phyloP scores from a whole-genome alignment of 805 yeast genomes.

The Candida insectalens region DNA sequence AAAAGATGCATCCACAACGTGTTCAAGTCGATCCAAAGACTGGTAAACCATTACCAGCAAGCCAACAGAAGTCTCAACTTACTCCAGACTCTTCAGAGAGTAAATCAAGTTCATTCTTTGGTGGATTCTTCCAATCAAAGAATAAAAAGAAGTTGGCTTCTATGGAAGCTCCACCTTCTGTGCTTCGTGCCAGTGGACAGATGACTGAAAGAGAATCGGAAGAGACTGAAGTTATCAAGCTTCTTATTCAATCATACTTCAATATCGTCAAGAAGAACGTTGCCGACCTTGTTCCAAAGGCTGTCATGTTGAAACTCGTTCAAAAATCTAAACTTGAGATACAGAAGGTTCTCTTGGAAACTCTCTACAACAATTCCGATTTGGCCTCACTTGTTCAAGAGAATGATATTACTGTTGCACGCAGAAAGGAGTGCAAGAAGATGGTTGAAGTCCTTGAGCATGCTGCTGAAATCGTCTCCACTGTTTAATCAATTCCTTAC shows the following conservation, averaged over 20 bases:
- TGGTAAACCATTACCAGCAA: slow-evolving; percentile 60
- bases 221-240: slow-evolving; percentile 95
- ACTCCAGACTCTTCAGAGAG: slow-evolving; percentile 34
- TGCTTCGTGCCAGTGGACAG: slow-evolving; percentile 83
- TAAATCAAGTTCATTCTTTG: slow-evolving; percentile 67
- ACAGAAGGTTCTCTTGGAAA: slow-evolving; percentile 82
- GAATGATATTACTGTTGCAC: slow-evolving; percentile 84
- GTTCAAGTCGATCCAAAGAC: slow-evolving; percentile 81
- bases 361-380: slow-evolving; percentile 69
- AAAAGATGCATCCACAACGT: slow-evolving; percentile 63
- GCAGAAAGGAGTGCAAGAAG: slow-evolving; percentile 88
- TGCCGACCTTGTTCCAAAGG: slow-evolving; percentile 90
- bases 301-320: slow-evolving; percentile 87
- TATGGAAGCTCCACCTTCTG: slow-evolving; percentile 97
- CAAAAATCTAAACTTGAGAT: slow-evolving; percentile 76
- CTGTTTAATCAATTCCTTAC: slow-evolving; percentile 31
- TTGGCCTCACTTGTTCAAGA: slow-evolving; percentile 77
- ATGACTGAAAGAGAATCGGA: slow-evolving; percentile 92
- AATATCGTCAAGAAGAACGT: slow-evolving; percentile 89
- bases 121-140: slow-evolving; percentile 87
- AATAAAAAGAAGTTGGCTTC: slow-evolving; percentile 89
- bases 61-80: slow-evolving; percentile 18
- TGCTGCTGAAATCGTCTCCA: slow-evolving; percentile 84
- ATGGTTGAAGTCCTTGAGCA: slow-evolving; percentile 89
- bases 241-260: slow-evolving; percentile 83